These are phyloP conservation scores for Paxillus ammoniavirescens DNA, from an alignment of 768 basidiomycete species.

Conservation along the genomic window DNA sequence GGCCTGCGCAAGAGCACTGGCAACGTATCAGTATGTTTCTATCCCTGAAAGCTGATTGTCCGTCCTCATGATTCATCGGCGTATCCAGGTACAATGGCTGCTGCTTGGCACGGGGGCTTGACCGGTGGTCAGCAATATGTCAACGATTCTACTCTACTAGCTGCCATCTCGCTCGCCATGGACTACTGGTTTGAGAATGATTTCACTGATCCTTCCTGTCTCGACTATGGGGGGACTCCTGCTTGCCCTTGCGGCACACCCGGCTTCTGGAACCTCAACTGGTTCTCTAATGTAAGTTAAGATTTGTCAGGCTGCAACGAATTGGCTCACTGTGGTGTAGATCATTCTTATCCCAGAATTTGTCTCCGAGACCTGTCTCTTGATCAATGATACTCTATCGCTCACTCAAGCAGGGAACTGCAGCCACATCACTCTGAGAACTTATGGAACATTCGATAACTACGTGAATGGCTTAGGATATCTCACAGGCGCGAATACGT, in stretches of 20 bases:
- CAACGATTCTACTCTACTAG: constrained; percentile 38
- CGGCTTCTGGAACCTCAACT: constrained; percentile 60
- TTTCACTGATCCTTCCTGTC: constrained; percentile 50
- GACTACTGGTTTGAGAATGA: constrained; percentile 64
- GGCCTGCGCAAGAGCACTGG: constrained; percentile 68
- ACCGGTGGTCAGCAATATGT: constrained; percentile 40
- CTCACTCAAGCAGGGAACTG: constrained; percentile 43
- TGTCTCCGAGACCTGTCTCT: constrained; percentile 54
- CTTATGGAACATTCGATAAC: constrained; percentile 47
- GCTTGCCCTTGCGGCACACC: constrained; percentile 56
- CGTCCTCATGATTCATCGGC: not conserved
- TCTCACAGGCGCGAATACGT: constrained; percentile 62
- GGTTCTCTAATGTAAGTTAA: constrained; percentile 54
- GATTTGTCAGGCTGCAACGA: not conserved
- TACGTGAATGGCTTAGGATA: constrained; percentile 44
- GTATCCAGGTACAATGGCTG: constrained; percentile 48
- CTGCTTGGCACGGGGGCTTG: constrained; percentile 55
- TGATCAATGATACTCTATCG: constrained; percentile 49
- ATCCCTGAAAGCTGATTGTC: not conserved
- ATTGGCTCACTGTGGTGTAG: constrained; percentile 24
- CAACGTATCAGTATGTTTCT: constrained; percentile 43
- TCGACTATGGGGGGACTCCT: constrained; percentile 51
- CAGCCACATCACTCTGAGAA: constrained; percentile 46
- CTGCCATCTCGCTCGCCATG: constrained; percentile 50
- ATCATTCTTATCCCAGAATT: constrained; percentile 60